Evolutionary conservation across 116 monocot species (phyloP).

Genomic region (Zostera marina): DNA sequence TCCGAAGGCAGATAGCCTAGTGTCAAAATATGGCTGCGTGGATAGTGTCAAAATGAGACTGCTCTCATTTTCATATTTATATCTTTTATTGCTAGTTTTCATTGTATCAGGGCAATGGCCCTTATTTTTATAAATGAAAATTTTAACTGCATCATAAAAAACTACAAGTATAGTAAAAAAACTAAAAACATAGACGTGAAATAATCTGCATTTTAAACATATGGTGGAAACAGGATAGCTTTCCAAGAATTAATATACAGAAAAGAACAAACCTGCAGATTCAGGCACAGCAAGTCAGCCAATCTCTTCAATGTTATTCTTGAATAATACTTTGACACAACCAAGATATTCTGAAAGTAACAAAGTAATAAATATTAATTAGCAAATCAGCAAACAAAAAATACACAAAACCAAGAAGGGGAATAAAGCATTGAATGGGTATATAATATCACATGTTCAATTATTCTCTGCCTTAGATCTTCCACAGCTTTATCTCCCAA

Average conservation of each 20-base stretch:
- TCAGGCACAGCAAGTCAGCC: constrained; percentile 79
- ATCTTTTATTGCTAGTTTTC: too few relatives aligned
- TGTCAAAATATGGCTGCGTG: too few relatives aligned
- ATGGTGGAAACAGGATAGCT: not conserved
- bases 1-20: too few relatives aligned
- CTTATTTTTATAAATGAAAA: too few relatives aligned
- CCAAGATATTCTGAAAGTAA: constrained; percentile 79
- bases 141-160: too few relatives aligned
- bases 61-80: too few relatives aligned
- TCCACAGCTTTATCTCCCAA: constrained; percentile 71
- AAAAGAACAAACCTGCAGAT: constrained; percentile 44
- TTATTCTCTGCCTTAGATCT: constrained; percentile 76
- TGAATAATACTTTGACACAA: constrained; percentile 94
- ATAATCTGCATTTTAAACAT: too few relatives aligned
- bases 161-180: too few relatives aligned
- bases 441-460: constrained; percentile 63
- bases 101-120: too few relatives aligned
- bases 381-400: not conserved
- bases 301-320: constrained; percentile 89
- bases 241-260: not conserved
- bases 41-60: too few relatives aligned
- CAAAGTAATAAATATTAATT: not conserved
- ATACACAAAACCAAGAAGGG: not conserved
- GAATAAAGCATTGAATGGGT: not conserved
- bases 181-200: too few relatives aligned